Evolutionary conservation across 1,284 basidiomycete species (phyloP).

Genomic region (Golubevia pallescens): DNA sequence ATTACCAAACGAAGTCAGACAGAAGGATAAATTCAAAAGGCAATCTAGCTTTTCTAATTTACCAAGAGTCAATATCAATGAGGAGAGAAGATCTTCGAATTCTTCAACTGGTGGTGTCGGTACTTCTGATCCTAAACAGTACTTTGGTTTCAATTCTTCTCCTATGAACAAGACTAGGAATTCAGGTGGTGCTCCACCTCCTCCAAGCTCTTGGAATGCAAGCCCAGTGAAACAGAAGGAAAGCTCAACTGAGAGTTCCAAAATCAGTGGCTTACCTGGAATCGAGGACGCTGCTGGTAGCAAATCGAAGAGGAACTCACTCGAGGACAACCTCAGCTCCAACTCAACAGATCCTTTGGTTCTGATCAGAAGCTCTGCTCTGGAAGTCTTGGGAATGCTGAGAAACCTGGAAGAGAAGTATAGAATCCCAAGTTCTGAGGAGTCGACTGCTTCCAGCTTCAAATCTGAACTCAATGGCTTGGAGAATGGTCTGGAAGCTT

Average conservation of each 20-base stretch:
- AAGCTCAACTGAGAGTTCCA: no score
- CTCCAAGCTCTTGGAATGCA: no score
- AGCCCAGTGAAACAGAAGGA: no score
- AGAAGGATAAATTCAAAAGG: slow-evolving; percentile 26
- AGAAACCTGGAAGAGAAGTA: slow-evolving; percentile 67
- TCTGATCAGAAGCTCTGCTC: slow-evolving; percentile 74
- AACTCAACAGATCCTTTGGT: slow-evolving; percentile 75
- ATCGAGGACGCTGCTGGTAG: no score
- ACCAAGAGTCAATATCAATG: slow-evolving; percentile 13
- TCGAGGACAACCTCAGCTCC: no score
- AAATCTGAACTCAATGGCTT: no score
- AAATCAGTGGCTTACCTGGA: no score
- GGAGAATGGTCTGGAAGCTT: no score
- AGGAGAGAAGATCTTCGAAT: no score
- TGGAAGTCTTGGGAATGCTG: slow-evolving; percentile 77
- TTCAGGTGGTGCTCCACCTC: not conserved
- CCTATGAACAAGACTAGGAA: no score
- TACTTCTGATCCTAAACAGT: slow-evolving; percentile 66
- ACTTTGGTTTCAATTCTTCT: slow-evolving; percentile 65
- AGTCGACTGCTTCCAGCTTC: slow-evolving; percentile 18
- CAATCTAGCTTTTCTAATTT: slow-evolving; percentile 32
- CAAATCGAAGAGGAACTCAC: no score
- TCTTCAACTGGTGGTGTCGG: no score
- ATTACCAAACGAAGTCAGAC: slow-evolving; percentile 13
- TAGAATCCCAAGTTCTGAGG: slow-evolving; percentile 24